Conservation (phyloP, 2,329 filamentous ascomycete species). For the Aspergillus uvarum region DNA sequence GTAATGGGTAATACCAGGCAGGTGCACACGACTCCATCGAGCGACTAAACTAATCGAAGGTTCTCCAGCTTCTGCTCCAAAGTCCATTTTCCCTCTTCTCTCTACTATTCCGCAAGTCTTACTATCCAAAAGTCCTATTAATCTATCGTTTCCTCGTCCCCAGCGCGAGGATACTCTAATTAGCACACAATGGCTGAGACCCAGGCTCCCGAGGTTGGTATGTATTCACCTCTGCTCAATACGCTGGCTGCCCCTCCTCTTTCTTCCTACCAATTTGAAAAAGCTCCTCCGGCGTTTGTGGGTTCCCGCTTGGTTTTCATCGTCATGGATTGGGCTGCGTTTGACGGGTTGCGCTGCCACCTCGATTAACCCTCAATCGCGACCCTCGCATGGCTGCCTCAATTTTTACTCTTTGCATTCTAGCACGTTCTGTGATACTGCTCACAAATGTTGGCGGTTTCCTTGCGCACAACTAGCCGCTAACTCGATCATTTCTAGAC, state of each 20-base stretch:
- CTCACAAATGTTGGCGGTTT: conserved; percentile 1
- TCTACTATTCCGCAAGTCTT: conserved; percentile 20
- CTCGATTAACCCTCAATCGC: background rate
- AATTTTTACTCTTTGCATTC: background rate
- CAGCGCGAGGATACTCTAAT: conserved; percentile 26
- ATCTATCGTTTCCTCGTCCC: conserved; percentile 18
- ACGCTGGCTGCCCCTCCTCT: conserved; percentile 18
- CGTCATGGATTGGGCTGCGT: conserved; percentile 14
- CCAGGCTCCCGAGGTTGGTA: conserved; percentile 44
- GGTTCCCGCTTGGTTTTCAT: conserved; percentile 27
- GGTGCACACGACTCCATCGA: conserved; percentile 31
- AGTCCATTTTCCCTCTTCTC: conserved; percentile 24
- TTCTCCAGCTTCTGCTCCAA: conserved; percentile 18
- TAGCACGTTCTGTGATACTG: background rate
- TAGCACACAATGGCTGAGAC: conserved; percentile 40
- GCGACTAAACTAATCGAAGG: conserved; percentile 4
- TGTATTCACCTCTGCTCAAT: conserved; percentile 22
- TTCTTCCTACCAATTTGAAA: conserved; percentile 26
- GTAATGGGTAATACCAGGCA: conserved; percentile 18
- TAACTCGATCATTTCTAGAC: conserved; percentile 53
- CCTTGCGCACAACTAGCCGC: conserved; percentile 19
- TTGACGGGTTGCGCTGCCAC: conserved; percentile 3
- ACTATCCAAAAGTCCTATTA: conserved; percentile 12
- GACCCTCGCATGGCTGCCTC: background rate
- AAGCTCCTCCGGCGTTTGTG: conserved; percentile 38